Evolutionary conservation across 768 basidiomycete species (phyloP), one percentile per base, ranked within the genome.

Genomic region (Naganishia vishniacii): DNA sequence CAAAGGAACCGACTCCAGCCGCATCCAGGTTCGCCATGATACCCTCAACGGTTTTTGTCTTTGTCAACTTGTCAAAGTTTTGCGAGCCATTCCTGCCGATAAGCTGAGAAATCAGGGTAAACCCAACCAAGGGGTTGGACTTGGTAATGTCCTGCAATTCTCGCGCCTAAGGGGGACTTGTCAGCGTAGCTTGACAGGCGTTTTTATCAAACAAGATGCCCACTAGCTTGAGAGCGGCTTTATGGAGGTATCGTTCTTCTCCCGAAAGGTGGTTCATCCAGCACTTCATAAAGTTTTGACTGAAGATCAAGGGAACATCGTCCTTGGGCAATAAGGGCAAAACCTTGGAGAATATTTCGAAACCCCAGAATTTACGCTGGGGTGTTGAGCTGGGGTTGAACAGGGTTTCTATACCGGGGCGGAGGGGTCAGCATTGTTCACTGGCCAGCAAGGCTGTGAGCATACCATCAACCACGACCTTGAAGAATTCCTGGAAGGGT

Each of bases 251-350:
- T 56, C 91, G 84, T 76, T 97, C 93, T 47, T 82, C 82, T 60
- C 89, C 86, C 0, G 90, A 88, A 23, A 99, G 81, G 76, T 98
- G 92, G 73, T 94, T 94, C 65, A 94, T 93, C 90, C 93, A 94
- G 40, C 87, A 87, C 40, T 91, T 86, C 88, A 97, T 92, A 72
- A 95, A 89, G 75, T 95, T 92, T 71, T 87, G 87, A 20, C 89
- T 93, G 75, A 99, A 92, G 34, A 98, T 80, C 82, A 90, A 86
- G 0, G 89, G 87, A 70, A 94, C 81, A 59, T 84, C 86, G 47
- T 83, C 78, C 18, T 84, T 77, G 16, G 82, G 80, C 31, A 89
- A 82, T 40, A 85, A 84, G 16, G 83, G 82, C 44, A 95, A 79
- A 8, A 90, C 85, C 67, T 84, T 87, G 71, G 86, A 84, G 78